phyloP scores from a whole-genome alignment of 345 rosid genomes.

The Xanthoceras sorbifolium region DNA sequence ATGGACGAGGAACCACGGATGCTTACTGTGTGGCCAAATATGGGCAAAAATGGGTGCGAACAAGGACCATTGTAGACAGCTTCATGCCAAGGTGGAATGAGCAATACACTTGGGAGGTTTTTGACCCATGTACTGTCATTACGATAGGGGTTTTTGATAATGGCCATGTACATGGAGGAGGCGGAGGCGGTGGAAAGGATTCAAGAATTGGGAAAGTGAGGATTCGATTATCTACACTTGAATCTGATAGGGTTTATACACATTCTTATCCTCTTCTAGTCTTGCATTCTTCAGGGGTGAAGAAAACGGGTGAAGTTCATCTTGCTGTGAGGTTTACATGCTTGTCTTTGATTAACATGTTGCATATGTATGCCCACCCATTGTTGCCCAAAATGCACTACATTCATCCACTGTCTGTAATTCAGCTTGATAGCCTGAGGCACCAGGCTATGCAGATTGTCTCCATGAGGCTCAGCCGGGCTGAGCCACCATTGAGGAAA shows the following conservation, averaged over 20 bases:
- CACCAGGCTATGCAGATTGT: constrained; percentile 95
- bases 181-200: constrained; percentile 52
- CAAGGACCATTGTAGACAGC: constrained; percentile 86
- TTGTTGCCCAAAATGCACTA: constrained; percentile 95
- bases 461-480: constrained; percentile 76
- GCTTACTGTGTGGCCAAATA: constrained; percentile 98
- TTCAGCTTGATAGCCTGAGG: constrained; percentile 85
- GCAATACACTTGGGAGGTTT: constrained; percentile 98
- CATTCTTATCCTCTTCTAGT: constrained; percentile 91
- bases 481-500: constrained; percentile 92
- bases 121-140: constrained; percentile 90
- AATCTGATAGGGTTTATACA: constrained; percentile 89
- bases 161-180: constrained; percentile 65
- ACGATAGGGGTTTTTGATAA: constrained; percentile 94
- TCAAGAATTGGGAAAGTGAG: constrained; percentile 86
- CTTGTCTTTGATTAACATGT: constrained; percentile 75
- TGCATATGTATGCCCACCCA: constrained; percentile 87
- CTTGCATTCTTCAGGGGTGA: constrained; percentile 79
- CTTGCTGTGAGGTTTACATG: constrained; percentile 86
- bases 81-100: constrained; percentile 92
- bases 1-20: constrained; percentile 87
- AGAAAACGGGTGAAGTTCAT: constrained; percentile 92
- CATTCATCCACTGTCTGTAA: constrained; percentile 84
- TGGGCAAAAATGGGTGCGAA: constrained; percentile 97
- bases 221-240: constrained; percentile 90